A percentile compares a stretch with the other conserved stretches of the same genome.
Conservation (phyloP, 768 basidiomycete species). For the Rhizopogon rudus region DNA sequence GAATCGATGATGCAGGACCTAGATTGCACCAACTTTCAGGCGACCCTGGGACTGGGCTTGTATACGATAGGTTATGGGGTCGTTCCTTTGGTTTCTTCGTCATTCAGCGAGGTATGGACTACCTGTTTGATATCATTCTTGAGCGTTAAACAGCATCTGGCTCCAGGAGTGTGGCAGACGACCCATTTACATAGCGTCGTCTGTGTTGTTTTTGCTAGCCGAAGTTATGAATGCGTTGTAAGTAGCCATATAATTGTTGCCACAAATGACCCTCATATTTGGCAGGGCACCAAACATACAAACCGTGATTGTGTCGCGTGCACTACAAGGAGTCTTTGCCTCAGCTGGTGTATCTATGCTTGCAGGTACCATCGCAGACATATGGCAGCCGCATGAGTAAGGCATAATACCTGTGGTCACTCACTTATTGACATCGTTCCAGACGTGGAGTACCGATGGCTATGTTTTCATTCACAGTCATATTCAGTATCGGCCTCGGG, state of each 20-base stretch:
- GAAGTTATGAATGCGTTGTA: conserved; percentile 36
- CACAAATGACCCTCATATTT: not conserved
- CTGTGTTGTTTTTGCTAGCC: conserved; percentile 44
- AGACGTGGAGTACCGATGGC: conserved; percentile 79
- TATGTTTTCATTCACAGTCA: conserved; percentile 52
- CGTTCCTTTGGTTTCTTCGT: conserved; percentile 56
- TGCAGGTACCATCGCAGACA: conserved; percentile 65
- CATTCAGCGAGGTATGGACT: conserved; percentile 50
- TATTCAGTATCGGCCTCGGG: conserved; percentile 59
- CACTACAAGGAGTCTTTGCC: conserved; percentile 58
- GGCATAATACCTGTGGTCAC: conserved; percentile 9
- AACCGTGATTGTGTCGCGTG: conserved; percentile 53
- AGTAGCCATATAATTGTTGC: conserved; percentile 1
- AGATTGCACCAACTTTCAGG: conserved; percentile 39
- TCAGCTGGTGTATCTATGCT: conserved; percentile 64
- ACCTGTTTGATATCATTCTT: not conserved
- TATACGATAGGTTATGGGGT: conserved; percentile 58
- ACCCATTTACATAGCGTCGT: conserved; percentile 53
- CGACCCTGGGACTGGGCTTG: conserved; percentile 43
- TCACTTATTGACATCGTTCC: not conserved
- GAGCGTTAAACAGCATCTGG: not conserved
- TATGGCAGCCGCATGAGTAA: conserved; percentile 62
- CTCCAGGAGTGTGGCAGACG: conserved; percentile 58
- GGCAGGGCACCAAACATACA: conserved; percentile 40
- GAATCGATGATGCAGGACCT: conserved; percentile 46